phyloP scores from a whole-genome alignment of 495 filamentous ascomycete species.

The Penicillium canescens region DNA sequence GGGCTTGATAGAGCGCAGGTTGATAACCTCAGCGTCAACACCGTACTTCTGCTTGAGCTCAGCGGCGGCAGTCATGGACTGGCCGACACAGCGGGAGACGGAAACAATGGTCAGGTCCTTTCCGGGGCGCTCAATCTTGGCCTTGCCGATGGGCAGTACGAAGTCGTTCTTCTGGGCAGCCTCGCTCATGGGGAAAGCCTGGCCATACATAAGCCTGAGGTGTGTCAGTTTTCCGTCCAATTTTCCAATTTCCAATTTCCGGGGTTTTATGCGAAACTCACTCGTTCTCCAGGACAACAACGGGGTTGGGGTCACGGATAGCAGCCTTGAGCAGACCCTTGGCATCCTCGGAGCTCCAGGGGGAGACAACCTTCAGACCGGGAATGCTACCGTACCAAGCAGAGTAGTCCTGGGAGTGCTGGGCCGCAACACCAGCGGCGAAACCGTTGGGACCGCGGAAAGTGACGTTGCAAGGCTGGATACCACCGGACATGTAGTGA shows the following conservation, averaged over 20 bases:
- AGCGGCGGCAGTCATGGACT: slow-evolving; percentile 85
- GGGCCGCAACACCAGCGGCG: slow-evolving; percentile 89
- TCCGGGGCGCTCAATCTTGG: slow-evolving; percentile 94
- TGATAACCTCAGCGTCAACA: slow-evolving; percentile 94
- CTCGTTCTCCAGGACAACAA: slow-evolving; percentile 95
- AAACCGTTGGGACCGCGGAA: slow-evolving; percentile 99
- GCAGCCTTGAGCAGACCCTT: slow-evolving; percentile 97
- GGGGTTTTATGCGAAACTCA: slow-evolving; percentile 35
- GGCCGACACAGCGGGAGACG: slow-evolving; percentile 92
- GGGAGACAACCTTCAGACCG: slow-evolving; percentile 92
- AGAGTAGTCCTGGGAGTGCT: slow-evolving; percentile 98
- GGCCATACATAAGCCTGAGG: slow-evolving; percentile 81
- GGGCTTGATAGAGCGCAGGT: slow-evolving; percentile 95
- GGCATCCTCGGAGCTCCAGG: slow-evolving; percentile 96
- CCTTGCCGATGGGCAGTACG: slow-evolving; percentile 94
- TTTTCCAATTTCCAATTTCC: not conserved
- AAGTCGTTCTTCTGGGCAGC: slow-evolving; percentile 94
- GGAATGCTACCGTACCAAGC: slow-evolving; percentile 99
- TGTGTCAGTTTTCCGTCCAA: slow-evolving; percentile 18
- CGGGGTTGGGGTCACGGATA: slow-evolving; percentile 97
- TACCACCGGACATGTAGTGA: slow-evolving; percentile 99
- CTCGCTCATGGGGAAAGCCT: slow-evolving; percentile 92
- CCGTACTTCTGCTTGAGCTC: slow-evolving; percentile 93
- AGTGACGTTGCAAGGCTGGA: slow-evolving; percentile 98
- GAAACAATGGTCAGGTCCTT: slow-evolving; percentile 96